phyloP scores from a whole-genome alignment of 2,329 filamentous ascomycete genomes.

The Colletotrichum theobromicola region DNA sequence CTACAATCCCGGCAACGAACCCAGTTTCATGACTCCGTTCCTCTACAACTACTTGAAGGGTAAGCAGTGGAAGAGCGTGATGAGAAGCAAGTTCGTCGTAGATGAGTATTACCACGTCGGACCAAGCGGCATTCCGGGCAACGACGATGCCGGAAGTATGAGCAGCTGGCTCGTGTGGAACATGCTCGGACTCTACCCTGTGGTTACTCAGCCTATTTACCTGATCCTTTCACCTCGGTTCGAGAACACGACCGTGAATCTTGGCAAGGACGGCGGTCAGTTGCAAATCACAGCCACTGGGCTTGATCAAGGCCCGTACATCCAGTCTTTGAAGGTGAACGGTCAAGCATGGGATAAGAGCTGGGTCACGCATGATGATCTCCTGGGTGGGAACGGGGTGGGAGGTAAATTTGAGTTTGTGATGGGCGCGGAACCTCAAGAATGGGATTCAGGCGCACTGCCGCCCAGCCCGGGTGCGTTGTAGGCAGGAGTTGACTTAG shows the following conservation, averaged over 20 bases:
- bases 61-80: conserved; percentile 56
- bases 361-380: conserved; percentile 60
- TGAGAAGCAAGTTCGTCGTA: conserved; percentile 52
- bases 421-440: conserved; percentile 32
- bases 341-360: conserved; percentile 55
- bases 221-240: conserved; percentile 57
- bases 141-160: conserved; percentile 64
- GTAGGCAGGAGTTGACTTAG: neutral
- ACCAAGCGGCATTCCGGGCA: conserved; percentile 57
- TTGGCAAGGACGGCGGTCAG: conserved; percentile 43
- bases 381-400: conserved; percentile 37
- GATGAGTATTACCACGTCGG: conserved; percentile 53
- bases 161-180: conserved; percentile 63
- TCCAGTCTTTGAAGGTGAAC: conserved; percentile 59
- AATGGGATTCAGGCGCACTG: conserved; percentile 52
- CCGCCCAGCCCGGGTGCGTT: conserved; percentile 51
- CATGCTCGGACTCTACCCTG: conserved; percentile 60
- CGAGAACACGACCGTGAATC: conserved; percentile 49
- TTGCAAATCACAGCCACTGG: conserved; percentile 52
- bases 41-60: conserved; percentile 59
- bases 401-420: conserved; percentile 55
- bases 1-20: conserved; percentile 62
- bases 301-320: conserved; percentile 51
- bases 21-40: conserved; percentile 59
- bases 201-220: conserved; percentile 63